Base-by-base conservation (phyloP, 2,329 filamentous ascomycete species). In the Gnomoniopsis sp. region DNA sequence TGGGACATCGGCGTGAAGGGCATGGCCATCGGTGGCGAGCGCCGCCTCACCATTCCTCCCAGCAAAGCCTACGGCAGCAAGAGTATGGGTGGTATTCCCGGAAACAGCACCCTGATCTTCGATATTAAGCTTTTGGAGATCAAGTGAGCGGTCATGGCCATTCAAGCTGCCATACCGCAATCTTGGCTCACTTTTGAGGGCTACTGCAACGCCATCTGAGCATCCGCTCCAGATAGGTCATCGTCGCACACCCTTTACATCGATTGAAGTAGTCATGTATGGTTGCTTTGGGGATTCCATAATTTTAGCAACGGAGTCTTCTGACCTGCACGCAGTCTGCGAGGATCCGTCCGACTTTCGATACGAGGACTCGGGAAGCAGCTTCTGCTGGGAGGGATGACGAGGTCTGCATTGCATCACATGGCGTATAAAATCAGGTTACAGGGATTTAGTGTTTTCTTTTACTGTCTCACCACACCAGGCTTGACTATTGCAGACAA, bases 1-100 rank as follows among this genome's bases (percentile, higher is more conserved):
- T 98, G 95, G 96, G 96, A 99, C 74, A 85, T 98, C 65, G 95
- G 95, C 77, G 81, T 99, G 67, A 82, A 84, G 66, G 96, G 96
- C 76, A 97, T 99, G 91, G 81, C 88, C 67, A 88, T 93, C 66
- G 95, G 95, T 70, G 92, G 91, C 69, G 96, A 99, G 83, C 91
- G 95, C 70, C 88, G 95, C 67, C 83, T 99, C 69, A 93, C 87
- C 63, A 92, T 99, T 69, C 96, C 96, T 50, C 82, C 95, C 50
- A 79, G 88, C 69, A 86, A 93, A 60, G 96, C 89, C 68, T 99
- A 99, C 75, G 95, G 96, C 76, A 92, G 85, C 77, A 89, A 90
- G 79, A 80, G 83, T 62, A 77, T 90, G 23, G 89, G 91, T 53
- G 92, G 89, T 65, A 98, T 99, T 68, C 95, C 95, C 23, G 84